Evolutionary conservation across 169 alveolate genomes (phyloP).

Genomic region (Plasmodium ovale): DNA sequence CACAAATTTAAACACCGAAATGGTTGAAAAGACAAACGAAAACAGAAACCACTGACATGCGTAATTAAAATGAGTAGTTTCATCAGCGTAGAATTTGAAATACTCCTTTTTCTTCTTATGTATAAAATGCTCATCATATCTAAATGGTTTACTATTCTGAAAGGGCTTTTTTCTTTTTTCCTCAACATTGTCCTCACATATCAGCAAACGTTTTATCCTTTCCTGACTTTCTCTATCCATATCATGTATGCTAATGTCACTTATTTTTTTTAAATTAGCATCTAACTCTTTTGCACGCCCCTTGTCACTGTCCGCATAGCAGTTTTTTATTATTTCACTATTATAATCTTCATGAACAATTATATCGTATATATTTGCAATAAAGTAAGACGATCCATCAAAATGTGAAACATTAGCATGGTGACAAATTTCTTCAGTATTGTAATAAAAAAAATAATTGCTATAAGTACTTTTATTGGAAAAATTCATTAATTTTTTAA

Average conservation of each 20-base stretch:
- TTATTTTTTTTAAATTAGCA: constrained; percentile 8
- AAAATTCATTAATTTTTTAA: constrained; percentile 45
- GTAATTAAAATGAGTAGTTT: constrained; percentile 91
- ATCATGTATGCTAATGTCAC: constrained; percentile 24
- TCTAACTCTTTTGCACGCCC: constrained; percentile 18
- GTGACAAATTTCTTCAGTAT: constrained; percentile 81
- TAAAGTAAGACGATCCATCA: constrained; percentile 71
- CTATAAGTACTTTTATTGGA: constrained; percentile 66
- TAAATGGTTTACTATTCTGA: constrained; percentile 9
- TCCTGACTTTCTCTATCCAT: constrained; percentile 73
- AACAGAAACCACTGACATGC: constrained; percentile 92
- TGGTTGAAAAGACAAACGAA: constrained; percentile 80
- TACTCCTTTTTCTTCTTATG: constrained; percentile 87
- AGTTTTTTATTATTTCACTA: constrained; percentile 15
- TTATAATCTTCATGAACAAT: constrained; percentile 85
- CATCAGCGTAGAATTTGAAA: constrained; percentile 91
- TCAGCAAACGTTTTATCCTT: constrained; percentile 44
- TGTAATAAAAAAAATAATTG: constrained; percentile 80
- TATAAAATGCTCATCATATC: constrained; percentile 78
- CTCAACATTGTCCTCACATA: neutral
- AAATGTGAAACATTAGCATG: constrained; percentile 79
- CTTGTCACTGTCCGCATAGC: constrained; percentile 29
- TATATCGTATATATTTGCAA: constrained; percentile 86
- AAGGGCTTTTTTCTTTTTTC: neutral
- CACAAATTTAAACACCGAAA: constrained; percentile 80